phyloP scores from a whole-genome alignment of 2,329 filamentous ascomycete species.

The Nannizziopsis arthrosporioides region DNA sequence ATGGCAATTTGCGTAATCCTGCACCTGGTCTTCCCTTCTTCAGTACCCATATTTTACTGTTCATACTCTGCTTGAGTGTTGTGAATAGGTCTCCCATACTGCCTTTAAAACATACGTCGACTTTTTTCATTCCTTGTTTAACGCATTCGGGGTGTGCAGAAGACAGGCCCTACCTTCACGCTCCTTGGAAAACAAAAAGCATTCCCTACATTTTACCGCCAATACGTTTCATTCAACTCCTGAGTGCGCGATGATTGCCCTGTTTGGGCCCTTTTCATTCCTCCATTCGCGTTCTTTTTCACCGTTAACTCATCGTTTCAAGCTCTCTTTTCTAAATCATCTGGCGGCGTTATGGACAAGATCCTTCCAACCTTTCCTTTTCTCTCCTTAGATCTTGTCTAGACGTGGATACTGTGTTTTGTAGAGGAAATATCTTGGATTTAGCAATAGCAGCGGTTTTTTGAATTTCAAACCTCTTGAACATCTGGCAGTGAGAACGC shows the following conservation, averaged over 20 bases:
- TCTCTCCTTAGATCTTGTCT: constrained; percentile 5
- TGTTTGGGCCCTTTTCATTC: no score
- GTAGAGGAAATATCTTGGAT: neutral
- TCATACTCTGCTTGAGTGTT: neutral
- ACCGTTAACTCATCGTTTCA: neutral
- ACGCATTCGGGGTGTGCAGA: no score
- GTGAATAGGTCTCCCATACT: neutral
- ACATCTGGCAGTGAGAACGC: no score
- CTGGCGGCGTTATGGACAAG: neutral
- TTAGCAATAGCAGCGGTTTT: constrained; percentile 1
- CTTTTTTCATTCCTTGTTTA: no score
- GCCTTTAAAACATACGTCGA: neutral
- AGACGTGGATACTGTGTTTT: neutral
- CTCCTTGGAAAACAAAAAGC: no score
- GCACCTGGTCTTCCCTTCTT: neutral
- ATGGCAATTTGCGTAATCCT: neutral
- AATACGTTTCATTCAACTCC: no score
- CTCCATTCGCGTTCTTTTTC: no score
- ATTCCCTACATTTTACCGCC: no score
- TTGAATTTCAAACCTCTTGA: neutral
- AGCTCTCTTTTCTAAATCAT: neutral
- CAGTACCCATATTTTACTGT: neutral
- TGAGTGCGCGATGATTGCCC: no score
- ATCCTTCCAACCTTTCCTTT: neutral
- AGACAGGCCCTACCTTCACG: no score